phyloP scores from a whole-genome alignment of 306 rosid species.

The Medicago truncatula region MtrunA17r5.0-ANR NC_053049.1:282001-282500 shows the following conservation, averaged over 20 bases:
- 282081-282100: slow-evolving; percentile 2
- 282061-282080: neutral
- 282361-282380: neutral
- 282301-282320: slow-evolving; percentile 4
- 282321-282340: slow-evolving; percentile 3
- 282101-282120: slow-evolving; percentile 8
- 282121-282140: neutral
- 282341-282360: neutral
- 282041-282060: too few species aligned
- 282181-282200: neutral
- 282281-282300: neutral
- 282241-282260: neutral
- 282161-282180: neutral
- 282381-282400: neutral
- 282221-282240: slow-evolving; percentile 1
- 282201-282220: slow-evolving; percentile 11
- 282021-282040: neutral
- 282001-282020: slow-evolving; percentile 16
- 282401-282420: neutral
- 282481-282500: neutral
- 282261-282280: neutral
- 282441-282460: neutral
- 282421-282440: neutral
- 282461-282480: neutral
- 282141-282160: neutral